Evolutionary conservation across 2,329 filamentous ascomycete species (phyloP).

Genomic region (Ampelomyces quisqualis): DNA sequence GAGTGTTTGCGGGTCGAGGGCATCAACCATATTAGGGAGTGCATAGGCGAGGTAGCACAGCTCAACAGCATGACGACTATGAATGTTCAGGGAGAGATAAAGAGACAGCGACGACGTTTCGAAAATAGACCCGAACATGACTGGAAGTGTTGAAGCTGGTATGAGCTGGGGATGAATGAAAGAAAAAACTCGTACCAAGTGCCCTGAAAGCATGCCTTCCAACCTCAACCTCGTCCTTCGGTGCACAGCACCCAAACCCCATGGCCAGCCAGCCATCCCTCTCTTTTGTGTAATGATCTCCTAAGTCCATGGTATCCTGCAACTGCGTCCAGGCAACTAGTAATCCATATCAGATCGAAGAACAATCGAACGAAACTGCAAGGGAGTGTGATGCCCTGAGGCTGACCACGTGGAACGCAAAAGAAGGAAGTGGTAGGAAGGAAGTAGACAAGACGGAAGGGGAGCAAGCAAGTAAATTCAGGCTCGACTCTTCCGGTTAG

Average conservation of each 20-base stretch:
- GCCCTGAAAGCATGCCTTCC: conserved; percentile 18
- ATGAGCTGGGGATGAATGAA: conserved; percentile 2
- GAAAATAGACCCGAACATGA: too few relatives aligned
- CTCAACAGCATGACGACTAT: conserved; percentile 20
- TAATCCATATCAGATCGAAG: conserved; percentile 19
- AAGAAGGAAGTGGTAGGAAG: conserved; percentile 12
- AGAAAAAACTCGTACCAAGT: conserved; percentile 34
- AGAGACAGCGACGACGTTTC: not conserved
- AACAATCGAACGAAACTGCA: conserved; percentile 10
- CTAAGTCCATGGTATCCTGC: conserved; percentile 22
- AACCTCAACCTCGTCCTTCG: conserved; percentile 32
- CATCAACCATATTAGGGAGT: conserved; percentile 29
- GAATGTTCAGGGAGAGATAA: not conserved
- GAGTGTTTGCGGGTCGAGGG: conserved; percentile 5
- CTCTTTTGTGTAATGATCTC: conserved; percentile 18
- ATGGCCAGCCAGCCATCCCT: conserved; percentile 40
- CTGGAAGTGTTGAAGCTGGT: too few relatives aligned
- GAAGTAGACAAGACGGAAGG: conserved; percentile 9
- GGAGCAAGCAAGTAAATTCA: conserved; percentile 5
- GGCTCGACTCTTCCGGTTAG: conserved; percentile 6
- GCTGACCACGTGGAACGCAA: conserved; percentile 8
- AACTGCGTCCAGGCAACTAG: conserved; percentile 34
- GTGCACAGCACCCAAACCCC: conserved; percentile 43
- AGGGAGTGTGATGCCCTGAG: conserved; percentile 9
- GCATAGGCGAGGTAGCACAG: conserved; percentile 17